phyloP scores from a whole-genome alignment of 2,329 filamentous ascomycete species.

The Huntiella omanensis region DNA sequence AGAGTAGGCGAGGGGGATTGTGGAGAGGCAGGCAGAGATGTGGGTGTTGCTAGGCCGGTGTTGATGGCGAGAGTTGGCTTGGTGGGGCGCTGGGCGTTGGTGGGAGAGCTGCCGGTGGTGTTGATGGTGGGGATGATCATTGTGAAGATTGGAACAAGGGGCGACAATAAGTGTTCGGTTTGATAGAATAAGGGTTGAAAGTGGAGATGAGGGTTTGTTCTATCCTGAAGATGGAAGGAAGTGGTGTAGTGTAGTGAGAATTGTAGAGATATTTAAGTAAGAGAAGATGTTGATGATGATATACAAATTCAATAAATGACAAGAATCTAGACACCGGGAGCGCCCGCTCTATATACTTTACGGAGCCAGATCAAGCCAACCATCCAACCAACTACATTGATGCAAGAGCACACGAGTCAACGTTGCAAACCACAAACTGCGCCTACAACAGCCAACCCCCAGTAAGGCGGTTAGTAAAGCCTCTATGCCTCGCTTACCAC shows the following conservation, averaged over 20 bases:
- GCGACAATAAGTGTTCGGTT: not conserved
- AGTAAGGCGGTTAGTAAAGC: too few relatives aligned
- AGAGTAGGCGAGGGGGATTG: not conserved
- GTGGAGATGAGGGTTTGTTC: not conserved
- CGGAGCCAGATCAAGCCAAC: not conserved
- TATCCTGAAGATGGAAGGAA: not conserved
- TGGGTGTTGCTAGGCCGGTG: not conserved
- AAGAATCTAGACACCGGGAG: not conserved
- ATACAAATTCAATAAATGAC: not conserved
- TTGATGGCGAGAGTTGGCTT: not conserved
- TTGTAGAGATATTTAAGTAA: not conserved
- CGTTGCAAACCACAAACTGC: too few relatives aligned
- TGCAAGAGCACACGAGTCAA: too few relatives aligned
- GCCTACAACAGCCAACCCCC: too few relatives aligned
- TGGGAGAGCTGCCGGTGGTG: conserved; percentile 1
- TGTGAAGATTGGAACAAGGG: not conserved
- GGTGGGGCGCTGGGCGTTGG: not conserved
- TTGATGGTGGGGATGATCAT: not conserved
- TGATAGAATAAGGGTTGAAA: not conserved
- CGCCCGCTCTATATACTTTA: not conserved
- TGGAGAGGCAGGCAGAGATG: not conserved
- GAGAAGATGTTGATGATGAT: conserved; percentile 1
- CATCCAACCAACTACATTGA: too few relatives aligned
- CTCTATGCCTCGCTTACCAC: too few relatives aligned
- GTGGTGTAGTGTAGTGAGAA: not conserved